Conservation (phyloP, 176 grass and related monocot genomes). For the Tuctoria greenei region DNA sequence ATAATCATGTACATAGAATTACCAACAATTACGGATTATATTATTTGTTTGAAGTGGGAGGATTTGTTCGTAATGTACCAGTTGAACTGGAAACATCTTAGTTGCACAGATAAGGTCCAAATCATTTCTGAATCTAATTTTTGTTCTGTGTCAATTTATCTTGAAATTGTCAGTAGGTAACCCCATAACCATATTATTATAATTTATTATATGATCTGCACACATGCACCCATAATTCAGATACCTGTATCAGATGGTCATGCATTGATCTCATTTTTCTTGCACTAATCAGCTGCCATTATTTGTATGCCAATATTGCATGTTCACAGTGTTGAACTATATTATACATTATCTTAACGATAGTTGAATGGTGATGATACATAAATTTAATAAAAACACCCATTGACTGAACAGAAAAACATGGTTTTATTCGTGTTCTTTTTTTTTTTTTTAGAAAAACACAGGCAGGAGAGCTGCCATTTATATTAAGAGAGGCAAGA, state of each 20-base stretch:
- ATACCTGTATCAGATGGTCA: background rate
- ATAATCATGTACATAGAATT: background rate
- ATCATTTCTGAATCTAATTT: background rate
- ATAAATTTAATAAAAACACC: background rate
- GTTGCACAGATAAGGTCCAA: background rate
- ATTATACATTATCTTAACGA: background rate
- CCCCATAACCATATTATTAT: background rate
- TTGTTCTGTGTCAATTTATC: background rate
- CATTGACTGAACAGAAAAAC: background rate
- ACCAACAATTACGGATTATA: background rate
- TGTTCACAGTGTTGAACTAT: background rate
- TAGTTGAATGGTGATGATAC: background rate
- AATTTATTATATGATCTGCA: background rate
- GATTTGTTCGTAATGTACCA: background rate
- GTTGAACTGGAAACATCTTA: background rate
- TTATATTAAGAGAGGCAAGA: no score
- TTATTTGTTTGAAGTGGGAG: background rate
- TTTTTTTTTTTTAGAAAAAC: no score
- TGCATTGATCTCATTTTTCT: background rate
- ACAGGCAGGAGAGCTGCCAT: no score
- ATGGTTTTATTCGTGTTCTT: no score
- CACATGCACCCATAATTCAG: background rate
- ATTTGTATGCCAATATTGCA: slow-evolving; percentile 29
- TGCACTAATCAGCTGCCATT: background rate
- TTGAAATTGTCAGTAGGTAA: background rate